A percentile compares a stretch with the other conserved stretches of the same genome.
Evolutionary conservation across 2,329 filamentous ascomycete genomes (phyloP).

Genomic region (Talaromyces verruculosus): DNA sequence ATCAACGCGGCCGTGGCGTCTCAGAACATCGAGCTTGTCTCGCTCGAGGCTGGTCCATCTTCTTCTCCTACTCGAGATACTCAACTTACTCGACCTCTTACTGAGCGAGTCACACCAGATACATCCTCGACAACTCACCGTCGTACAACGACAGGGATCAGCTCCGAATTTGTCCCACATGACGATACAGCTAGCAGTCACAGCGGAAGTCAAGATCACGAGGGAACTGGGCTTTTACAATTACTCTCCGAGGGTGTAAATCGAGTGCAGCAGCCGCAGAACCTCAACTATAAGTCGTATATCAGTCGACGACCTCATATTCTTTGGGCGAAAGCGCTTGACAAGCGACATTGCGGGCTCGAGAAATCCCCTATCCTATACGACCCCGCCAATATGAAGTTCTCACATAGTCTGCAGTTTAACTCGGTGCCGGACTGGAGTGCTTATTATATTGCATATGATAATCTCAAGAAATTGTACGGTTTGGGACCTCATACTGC

Average conservation of each 20-base stretch:
- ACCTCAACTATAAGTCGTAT: neutral
- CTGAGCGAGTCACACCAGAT: neutral
- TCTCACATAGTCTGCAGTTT: conserved; percentile 98
- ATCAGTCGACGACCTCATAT: conserved; percentile 23
- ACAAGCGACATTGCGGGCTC: conserved; percentile 9
- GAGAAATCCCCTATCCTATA: neutral
- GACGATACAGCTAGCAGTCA: conserved; percentile 11
- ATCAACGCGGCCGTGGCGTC: conserved; percentile 17
- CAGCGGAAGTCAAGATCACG: conserved; percentile 17
- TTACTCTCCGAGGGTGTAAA: neutral
- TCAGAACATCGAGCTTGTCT: conserved; percentile 38
- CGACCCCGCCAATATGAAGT: conserved; percentile 86
- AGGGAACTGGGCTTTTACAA: conserved; percentile 12
- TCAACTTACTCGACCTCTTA: neutral
- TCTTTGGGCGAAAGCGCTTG: conserved; percentile 38
- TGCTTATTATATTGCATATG: conserved; percentile 96
- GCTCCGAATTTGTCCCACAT: conserved; percentile 14
- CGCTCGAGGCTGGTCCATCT: conserved; percentile 24
- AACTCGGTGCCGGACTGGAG: conserved; percentile 99
- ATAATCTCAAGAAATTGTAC: conserved; percentile 96
- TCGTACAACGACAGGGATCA: conserved; percentile 9
- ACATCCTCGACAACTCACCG: conserved; percentile 8
- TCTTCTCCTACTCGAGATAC: neutral
- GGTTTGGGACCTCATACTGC: conserved; percentile 40
- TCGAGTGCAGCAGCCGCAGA: neutral